Evolutionary conservation across 73 alveolate species (phyloP).

Genomic region (Tetrahymena borealis): DNA sequence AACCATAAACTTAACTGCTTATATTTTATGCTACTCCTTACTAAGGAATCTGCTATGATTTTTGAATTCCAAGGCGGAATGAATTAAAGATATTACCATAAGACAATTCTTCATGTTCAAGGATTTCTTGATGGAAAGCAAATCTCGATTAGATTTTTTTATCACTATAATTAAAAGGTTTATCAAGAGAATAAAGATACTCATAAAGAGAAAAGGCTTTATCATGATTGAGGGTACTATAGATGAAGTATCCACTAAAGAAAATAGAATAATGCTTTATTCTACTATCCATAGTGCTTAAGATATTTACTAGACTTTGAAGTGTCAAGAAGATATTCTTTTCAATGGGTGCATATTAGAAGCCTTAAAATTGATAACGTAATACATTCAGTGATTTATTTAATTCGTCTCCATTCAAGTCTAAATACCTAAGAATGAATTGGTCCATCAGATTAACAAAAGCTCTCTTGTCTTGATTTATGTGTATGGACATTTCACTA

Average conservation of each 20-base stretch:
- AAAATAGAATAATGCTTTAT: neutral
- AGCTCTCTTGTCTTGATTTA: neutral
- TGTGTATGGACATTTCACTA: neutral
- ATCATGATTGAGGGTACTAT: neutral
- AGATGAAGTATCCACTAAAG: neutral
- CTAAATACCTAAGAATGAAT: neutral
- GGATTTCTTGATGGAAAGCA: neutral
- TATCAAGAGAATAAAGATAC: neutral
- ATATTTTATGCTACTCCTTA: neutral
- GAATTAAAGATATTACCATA: neutral
- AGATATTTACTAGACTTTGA: neutral
- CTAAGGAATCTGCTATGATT: neutral
- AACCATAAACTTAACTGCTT: neutral
- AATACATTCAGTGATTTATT: neutral
- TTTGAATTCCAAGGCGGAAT: neutral
- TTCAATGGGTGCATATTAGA: neutral
- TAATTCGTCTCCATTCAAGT: neutral
- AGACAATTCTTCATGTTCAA: neutral
- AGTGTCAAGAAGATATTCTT: neutral
- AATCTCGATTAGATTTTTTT: neutral
- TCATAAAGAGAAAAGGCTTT: neutral
- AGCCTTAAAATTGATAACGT: neutral
- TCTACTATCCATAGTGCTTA: neutral
- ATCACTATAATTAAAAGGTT: neutral
- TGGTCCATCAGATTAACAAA: neutral